Evolutionary conservation across 371 early-diverging fungal species (phyloP).

Genomic region (Mucor mucedo): DNA sequence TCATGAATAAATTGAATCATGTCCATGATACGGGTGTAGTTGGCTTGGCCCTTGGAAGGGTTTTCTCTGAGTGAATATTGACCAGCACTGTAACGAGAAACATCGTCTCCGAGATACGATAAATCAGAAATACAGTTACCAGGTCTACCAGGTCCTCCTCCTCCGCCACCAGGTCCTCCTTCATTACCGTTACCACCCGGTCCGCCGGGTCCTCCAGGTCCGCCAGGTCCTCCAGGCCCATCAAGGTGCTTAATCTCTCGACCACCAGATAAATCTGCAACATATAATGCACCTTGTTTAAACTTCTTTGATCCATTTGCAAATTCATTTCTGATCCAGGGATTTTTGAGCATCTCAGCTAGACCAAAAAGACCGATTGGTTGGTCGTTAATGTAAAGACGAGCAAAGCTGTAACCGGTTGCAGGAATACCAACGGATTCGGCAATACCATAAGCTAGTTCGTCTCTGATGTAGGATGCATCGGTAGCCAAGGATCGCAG

Average conservation of each 20-base stretch:
- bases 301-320: constrained; percentile 27
- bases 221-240: constrained; percentile 13
- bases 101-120: constrained; percentile 28
- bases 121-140: constrained; percentile 18
- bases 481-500: constrained; percentile 42
- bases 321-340: constrained; percentile 41
- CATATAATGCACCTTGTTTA: constrained; percentile 25
- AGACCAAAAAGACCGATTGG: constrained; percentile 43
- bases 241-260: constrained; percentile 1
- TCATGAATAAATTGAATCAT: constrained; percentile 22
- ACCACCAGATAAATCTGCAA: constrained; percentile 29
- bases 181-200: not conserved
- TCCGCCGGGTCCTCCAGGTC: not conserved
- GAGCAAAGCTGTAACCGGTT: constrained; percentile 39
- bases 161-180: not conserved
- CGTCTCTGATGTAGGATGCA: constrained; percentile 55
- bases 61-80: constrained; percentile 12
- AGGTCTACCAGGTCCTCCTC: not conserved
- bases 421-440: constrained; percentile 49
- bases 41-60: constrained; percentile 11
- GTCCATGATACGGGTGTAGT: constrained; percentile 23
- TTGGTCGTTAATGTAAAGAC: constrained; percentile 35
- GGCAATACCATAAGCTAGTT: constrained; percentile 50
- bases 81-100: constrained; percentile 20
- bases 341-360: constrained; percentile 36